A percentile compares a stretch with the other conserved stretches of the same genome.
Evolutionary conservation across 2,329 filamentous ascomycete species (phyloP).

Genomic region (Diaporthe citriasiana): DNA sequence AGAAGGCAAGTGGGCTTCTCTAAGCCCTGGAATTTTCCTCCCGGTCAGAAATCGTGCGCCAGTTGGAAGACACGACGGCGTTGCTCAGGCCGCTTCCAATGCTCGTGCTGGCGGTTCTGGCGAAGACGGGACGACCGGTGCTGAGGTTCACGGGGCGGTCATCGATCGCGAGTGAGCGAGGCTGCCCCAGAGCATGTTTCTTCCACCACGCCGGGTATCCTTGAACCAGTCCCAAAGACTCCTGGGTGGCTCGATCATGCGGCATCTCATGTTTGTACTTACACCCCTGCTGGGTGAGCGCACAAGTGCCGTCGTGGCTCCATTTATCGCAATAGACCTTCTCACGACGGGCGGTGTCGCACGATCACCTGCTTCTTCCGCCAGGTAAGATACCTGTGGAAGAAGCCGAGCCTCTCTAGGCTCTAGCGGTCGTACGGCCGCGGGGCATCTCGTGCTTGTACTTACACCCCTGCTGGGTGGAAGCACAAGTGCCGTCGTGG

Average conservation of each 20-base stretch:
- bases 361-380: neutral
- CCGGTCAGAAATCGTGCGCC: neutral
- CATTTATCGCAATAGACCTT: slow-evolving; percentile 92
- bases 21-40: neutral
- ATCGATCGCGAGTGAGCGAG: slow-evolving; percentile 23
- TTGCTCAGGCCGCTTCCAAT: neutral
- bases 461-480: slow-evolving; percentile 88
- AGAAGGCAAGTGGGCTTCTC: too few species aligned
- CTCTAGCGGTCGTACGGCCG: neutral
- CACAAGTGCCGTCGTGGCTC: slow-evolving; percentile 88
- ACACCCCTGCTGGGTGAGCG: slow-evolving; percentile 88
- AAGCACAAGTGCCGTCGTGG: slow-evolving; percentile 86
- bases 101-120: neutral
- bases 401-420: slow-evolving; percentile 52
- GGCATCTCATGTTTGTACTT: slow-evolving; percentile 71
- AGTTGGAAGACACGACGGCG: slow-evolving; percentile 3
- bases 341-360: slow-evolving; percentile 57
- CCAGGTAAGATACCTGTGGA: neutral
- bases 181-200: slow-evolving; percentile 63
- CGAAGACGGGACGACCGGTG: neutral
- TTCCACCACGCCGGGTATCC: slow-evolving; percentile 66
- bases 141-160: slow-evolving; percentile 20
- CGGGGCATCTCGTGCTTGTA: slow-evolving; percentile 41
- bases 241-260: neutral
- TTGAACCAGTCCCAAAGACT: slow-evolving; percentile 52